phyloP scores from a whole-genome alignment of 257 asterid genomes.

The Solanum infundibuliforme region DNA sequence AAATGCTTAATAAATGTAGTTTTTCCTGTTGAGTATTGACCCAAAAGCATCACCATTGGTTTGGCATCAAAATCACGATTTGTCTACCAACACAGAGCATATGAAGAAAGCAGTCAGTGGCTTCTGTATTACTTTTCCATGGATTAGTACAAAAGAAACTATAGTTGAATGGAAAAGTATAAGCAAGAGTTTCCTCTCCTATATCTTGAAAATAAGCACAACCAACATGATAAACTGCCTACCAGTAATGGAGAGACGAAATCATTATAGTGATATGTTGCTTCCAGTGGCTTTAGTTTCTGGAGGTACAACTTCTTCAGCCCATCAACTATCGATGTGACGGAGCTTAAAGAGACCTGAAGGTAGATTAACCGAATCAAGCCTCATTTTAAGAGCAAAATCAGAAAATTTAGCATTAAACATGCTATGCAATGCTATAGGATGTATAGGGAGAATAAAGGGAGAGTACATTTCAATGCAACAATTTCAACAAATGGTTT shows the following conservation, averaged over 20 bases:
- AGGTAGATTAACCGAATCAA: not conserved
- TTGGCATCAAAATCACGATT: constrained; percentile 98
- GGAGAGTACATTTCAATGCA: not conserved
- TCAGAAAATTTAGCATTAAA: not conserved
- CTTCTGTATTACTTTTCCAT: not conserved
- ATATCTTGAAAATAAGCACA: not conserved
- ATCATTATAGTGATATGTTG: constrained; percentile 71
- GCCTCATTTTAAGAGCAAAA: not conserved
- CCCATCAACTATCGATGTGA: constrained; percentile 90
- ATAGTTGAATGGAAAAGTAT: not conserved
- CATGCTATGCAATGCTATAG: not conserved
- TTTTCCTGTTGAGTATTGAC: constrained; percentile 97
- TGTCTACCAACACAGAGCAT: constrained; percentile 9
- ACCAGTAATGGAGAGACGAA: constrained; percentile 88
- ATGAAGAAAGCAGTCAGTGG: not conserved
- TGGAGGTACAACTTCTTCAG: constrained; percentile 83
- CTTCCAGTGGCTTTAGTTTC: constrained; percentile 83
- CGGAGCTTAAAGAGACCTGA: constrained; percentile 71
- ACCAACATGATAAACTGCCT: not conserved
- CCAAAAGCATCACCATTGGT: constrained; percentile 99
- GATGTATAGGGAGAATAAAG: not conserved
- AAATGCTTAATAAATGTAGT: constrained; percentile 98
- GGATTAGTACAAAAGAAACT: not conserved
- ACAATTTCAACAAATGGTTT: not conserved
- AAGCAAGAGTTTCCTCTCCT: not conserved